Base-by-base conservation (phyloP, 768 basidiomycete genomes). In the Mycena kentingensis region DNA sequence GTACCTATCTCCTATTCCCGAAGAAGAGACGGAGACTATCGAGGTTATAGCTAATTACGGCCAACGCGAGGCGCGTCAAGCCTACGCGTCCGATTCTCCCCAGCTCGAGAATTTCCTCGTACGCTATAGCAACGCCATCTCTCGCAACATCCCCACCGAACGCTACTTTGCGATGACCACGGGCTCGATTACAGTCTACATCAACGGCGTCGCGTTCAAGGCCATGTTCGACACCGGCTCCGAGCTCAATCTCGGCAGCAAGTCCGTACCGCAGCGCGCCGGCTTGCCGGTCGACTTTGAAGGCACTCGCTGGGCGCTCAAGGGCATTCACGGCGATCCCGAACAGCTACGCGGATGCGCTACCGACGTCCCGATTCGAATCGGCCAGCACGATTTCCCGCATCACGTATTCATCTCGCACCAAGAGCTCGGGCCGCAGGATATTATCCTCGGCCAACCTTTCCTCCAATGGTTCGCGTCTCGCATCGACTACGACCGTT, bases 391-490 rank as follows among this genome's bases (percentile, higher is more conserved):
- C 34, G 13, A 43, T 10, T 60, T 60, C 29, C 46, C 55, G 24
- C 58, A 60, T 37, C 58, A 60, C 45, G 48, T 60, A n/a, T 60
- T 60, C 18, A 42, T 60, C 10, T 36, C 45, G 4, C 34, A 50
- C 18, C 49, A 60, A 8, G 46, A 43, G 26, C 55, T 50, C 21
- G 45, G 49, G 3, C 24, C 36, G 8, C 58, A 60, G 22, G 58
- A 60, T 3, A 37, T 60, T 1, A 62, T 65, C n/a, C 37, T 65
- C 5, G 61, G 61, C 1, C 64, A 65, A 21, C 64, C 64, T 1
- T 64, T 59, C 63, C 51, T 66, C 3, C 53, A 61, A 13, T 64
- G 63, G 65, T 66, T 51, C 28, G 36, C 52, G 2, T 61, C 58
- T 0, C 26, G 32, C 0, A 52, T 63, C n/a, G 36, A 52, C 19